These are phyloP conservation scores for Hibiscus tridactylites DNA, from an alignment of 345 rosid genomes.

Conservation along the genomic window DNA sequence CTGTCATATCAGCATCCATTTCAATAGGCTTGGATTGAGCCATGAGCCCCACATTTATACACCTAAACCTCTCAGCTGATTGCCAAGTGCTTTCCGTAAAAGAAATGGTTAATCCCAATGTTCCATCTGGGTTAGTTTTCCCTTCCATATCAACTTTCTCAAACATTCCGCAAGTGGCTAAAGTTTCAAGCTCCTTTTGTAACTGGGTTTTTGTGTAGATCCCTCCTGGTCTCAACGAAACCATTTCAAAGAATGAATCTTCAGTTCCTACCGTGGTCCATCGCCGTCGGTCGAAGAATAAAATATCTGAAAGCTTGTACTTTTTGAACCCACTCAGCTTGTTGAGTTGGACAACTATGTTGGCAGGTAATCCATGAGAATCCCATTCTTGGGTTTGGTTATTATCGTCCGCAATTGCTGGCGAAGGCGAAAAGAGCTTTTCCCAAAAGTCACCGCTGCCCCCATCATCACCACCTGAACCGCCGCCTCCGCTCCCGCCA, in stretches of 20 bases:
- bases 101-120: slow-evolving; percentile 49
- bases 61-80: slow-evolving; percentile 72
- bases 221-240: slow-evolving; percentile 71
- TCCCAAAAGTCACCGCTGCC: slow-evolving; percentile 61
- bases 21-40: slow-evolving; percentile 71
- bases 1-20: slow-evolving; percentile 92
- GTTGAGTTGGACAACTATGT: slow-evolving; percentile 65
- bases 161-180: slow-evolving; percentile 93
- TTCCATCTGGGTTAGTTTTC: slow-evolving; percentile 77
- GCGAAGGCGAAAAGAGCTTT: slow-evolving; percentile 32
- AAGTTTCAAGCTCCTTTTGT: slow-evolving; percentile 76
- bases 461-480: slow-evolving; percentile 22
- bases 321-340: slow-evolving; percentile 83
- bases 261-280: slow-evolving; percentile 65
- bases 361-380: slow-evolving; percentile 82
- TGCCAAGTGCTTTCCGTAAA: slow-evolving; percentile 94
- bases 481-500: slow-evolving; percentile 13
- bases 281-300: slow-evolving; percentile 61
- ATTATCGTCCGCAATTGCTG: slow-evolving; percentile 72
- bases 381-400: slow-evolving; percentile 67
- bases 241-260: slow-evolving; percentile 97
- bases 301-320: slow-evolving; percentile 73
- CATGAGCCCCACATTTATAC: slow-evolving; percentile 88
- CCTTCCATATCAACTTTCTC: slow-evolving; percentile 94
- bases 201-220: slow-evolving; percentile 77